phyloP scores from a whole-genome alignment of 2,329 filamentous ascomycete genomes.

The Penicillium sp. region DNA sequence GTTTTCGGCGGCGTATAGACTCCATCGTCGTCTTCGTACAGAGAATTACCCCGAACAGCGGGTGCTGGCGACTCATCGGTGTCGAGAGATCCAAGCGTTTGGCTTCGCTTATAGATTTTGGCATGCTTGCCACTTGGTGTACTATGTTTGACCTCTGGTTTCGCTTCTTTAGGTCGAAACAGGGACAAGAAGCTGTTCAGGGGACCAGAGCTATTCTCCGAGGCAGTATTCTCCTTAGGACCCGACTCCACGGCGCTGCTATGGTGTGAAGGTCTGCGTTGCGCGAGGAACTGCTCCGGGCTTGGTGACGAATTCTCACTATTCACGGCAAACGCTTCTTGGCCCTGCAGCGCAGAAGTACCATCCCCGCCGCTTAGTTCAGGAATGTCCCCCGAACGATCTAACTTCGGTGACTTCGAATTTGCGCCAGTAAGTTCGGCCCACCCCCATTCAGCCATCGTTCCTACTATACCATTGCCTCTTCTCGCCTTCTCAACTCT shows the following conservation, averaged over 20 bases:
- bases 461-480: conserved; percentile 90
- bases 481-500: conserved; percentile 92
- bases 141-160: conserved; percentile 54
- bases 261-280: conserved; percentile 9
- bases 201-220: conserved; percentile 50
- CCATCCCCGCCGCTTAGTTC: conserved; percentile 25
- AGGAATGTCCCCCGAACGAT: conserved; percentile 31
- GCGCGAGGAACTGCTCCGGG: conserved; percentile 25
- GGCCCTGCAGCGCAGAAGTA: conserved; percentile 21
- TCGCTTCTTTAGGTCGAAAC: conserved; percentile 66
- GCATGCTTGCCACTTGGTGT: conserved; percentile 49
- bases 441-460: conserved; percentile 92
- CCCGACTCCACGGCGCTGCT: conserved; percentile 10
- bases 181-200: conserved; percentile 72
- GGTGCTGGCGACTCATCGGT: conserved; percentile 22
- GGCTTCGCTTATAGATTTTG: conserved; percentile 76
- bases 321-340: conserved; percentile 7
- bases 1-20: conserved; percentile 81
- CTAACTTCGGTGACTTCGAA: conserved; percentile 58
- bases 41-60: conserved; percentile 55
- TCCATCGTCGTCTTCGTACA: conserved; percentile 52
- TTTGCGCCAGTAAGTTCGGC: conserved; percentile 80
- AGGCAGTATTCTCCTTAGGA: conserved; percentile 18
- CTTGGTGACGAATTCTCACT: conserved; percentile 19
- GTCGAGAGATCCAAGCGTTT: conserved; percentile 62